These are phyloP conservation scores for Tylopilus vinaceipallidus DNA, from an alignment of 768 basidiomycete species.

Conservation along the genomic window DNA sequence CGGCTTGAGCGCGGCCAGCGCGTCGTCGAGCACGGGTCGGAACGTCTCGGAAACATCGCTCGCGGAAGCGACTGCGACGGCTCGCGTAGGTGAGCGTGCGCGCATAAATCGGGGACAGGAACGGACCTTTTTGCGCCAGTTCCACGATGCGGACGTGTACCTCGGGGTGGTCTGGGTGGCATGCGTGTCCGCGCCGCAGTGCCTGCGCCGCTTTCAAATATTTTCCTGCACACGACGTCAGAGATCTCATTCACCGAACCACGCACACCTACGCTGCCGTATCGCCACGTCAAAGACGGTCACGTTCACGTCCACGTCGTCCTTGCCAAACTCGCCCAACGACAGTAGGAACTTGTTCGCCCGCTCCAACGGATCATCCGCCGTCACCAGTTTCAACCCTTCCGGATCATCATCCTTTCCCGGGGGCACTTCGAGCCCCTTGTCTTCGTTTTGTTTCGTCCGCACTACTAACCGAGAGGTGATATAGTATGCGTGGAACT, in stretches of 20 bases:
- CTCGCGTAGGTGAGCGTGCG: background rate
- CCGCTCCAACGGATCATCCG: conserved; percentile 66
- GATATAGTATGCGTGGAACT: conserved; percentile 9
- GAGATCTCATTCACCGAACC: background rate
- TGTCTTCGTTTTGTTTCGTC: conserved; percentile 53
- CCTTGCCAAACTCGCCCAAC: conserved; percentile 48
- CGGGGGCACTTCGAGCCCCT: conserved; percentile 56
- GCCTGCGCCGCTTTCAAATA: conserved; percentile 75
- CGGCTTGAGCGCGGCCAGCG: conserved; percentile 53
- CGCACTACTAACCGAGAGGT: conserved; percentile 23
- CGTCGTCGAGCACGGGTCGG: conserved; percentile 47
- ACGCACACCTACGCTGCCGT: conserved; percentile 64
- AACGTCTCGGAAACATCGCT: conserved; percentile 46
- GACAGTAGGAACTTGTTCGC: conserved; percentile 72
- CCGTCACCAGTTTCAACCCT: conserved; percentile 65
- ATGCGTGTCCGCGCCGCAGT: conserved; percentile 50
- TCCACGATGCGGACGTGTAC: conserved; percentile 72
- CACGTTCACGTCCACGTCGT: conserved; percentile 69
- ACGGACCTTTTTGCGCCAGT: conserved; percentile 53
- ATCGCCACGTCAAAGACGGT: conserved; percentile 78
- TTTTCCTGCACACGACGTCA: conserved; percentile 53
- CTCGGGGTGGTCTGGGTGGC: conserved; percentile 59
- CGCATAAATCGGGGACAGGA: too few species aligned
- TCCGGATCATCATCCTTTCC: conserved; percentile 82
- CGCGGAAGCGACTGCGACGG: conserved; percentile 43